These are phyloP conservation scores for Metschnikowia corniflorae DNA, from an alignment of 805 yeast species.

Conservation along the genomic window DNA sequence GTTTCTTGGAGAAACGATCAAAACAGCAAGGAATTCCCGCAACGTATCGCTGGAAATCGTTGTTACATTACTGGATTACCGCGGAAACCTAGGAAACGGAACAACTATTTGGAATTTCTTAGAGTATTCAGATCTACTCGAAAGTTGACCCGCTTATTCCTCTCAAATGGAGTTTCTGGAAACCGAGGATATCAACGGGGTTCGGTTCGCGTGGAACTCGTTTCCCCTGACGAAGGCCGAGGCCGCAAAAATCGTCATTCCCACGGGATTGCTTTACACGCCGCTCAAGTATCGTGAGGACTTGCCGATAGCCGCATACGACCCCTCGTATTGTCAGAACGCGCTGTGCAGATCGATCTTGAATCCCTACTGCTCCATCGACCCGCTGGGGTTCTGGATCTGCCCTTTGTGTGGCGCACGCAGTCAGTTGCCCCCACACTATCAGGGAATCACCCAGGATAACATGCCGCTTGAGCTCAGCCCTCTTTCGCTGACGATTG, in stretches of 20 bases:
- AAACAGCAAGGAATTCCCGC: too few relatives aligned
- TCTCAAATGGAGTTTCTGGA: constrained; percentile 42
- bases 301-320: constrained; percentile 74
- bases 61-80: too few relatives aligned
- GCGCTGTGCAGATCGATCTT: constrained; percentile 78
- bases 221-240: constrained; percentile 88
- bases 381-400: constrained; percentile 76
- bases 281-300: constrained; percentile 81
- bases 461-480: constrained; percentile 79
- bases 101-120: too few relatives aligned
- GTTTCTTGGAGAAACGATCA: too few relatives aligned
- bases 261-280: constrained; percentile 92
- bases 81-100: too few relatives aligned
- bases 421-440: constrained; percentile 79
- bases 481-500: constrained; percentile 69
- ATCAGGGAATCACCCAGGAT: constrained; percentile 69
- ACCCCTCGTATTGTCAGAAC: constrained; percentile 75
- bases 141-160: too few relatives aligned
- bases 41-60: too few relatives aligned
- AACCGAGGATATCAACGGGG: constrained; percentile 44
- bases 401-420: constrained; percentile 81
- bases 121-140: too few relatives aligned
- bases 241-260: constrained; percentile 88
- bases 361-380: constrained; percentile 84
- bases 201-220: constrained; percentile 54